These are phyloP conservation scores for Haplosporangium sp. DNA, from an alignment of 371 early-diverging fungal species.

Conservation along the genomic window DNA sequence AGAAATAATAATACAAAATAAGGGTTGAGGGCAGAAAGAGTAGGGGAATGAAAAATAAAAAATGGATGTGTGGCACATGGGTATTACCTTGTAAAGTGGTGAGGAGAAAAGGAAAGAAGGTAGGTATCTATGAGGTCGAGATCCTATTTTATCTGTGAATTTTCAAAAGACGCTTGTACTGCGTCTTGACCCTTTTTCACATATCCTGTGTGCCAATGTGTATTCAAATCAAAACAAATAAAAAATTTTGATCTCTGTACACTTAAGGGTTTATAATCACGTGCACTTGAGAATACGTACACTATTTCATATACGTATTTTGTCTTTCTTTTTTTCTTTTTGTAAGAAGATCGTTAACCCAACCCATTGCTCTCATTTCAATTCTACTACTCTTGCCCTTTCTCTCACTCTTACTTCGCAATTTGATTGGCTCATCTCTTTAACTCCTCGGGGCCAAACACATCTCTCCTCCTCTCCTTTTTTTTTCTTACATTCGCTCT, in stretches of 20 bases:
- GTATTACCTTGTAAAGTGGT: constrained; percentile 39
- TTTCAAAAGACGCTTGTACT: too few species aligned
- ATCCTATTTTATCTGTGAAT: constrained; percentile 11
- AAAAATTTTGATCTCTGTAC: not conserved
- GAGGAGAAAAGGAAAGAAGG: constrained; percentile 48
- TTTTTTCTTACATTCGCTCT: not conserved
- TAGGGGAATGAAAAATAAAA: too few species aligned
- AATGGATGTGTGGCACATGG: not conserved
- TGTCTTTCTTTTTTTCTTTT: too few species aligned
- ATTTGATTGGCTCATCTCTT: constrained; percentile 1
- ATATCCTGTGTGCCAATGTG: too few species aligned
- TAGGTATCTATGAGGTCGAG: not conserved
- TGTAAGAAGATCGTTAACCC: too few species aligned
- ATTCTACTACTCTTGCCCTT: not conserved
- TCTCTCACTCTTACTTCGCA: not conserved
- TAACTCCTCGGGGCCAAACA: not conserved
- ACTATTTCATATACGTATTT: too few species aligned
- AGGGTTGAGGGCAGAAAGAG: not conserved
- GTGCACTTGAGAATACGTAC: too few species aligned
- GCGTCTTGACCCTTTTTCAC: too few species aligned
- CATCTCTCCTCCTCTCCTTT: not conserved
- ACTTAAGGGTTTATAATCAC: constrained; percentile 7
- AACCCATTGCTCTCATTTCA: not conserved
- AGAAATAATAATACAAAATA: not conserved
- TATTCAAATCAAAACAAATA: constrained; percentile 20